These are phyloP conservation scores for Selaginella moellendorffii DNA, from an alignment of 75 land plant genomes.

Conservation along the genomic window DNA sequence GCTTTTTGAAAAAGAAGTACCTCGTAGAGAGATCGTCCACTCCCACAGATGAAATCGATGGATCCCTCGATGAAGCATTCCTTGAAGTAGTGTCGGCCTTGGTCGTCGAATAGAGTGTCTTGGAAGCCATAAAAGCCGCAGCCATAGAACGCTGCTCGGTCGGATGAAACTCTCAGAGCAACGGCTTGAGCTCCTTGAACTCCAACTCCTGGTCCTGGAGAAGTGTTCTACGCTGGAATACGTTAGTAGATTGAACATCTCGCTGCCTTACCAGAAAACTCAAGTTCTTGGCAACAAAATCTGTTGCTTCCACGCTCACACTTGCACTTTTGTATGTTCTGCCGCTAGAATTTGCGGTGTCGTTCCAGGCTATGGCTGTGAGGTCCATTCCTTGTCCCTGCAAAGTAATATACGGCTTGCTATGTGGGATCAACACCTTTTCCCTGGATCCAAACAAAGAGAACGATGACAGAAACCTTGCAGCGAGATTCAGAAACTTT, in stretches of 20 bases:
- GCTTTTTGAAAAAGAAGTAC: constrained; percentile 11
- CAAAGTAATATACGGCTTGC: constrained; percentile 57
- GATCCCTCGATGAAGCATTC: constrained; percentile 78
- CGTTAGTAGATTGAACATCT: not conserved
- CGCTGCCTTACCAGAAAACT: constrained; percentile 54
- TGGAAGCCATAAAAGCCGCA: constrained; percentile 78
- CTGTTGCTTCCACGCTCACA: constrained; percentile 41
- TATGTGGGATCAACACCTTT: constrained; percentile 51
- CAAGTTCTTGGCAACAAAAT: constrained; percentile 76
- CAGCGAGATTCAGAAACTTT: not conserved
- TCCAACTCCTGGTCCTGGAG: constrained; percentile 64
- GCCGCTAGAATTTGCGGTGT: constrained; percentile 56
- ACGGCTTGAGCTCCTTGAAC: constrained; percentile 73
- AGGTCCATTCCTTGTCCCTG: constrained; percentile 69
- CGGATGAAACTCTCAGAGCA: constrained; percentile 55
- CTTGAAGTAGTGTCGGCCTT: constrained; percentile 61
- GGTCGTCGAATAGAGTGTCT: constrained; percentile 75
- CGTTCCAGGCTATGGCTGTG: constrained; percentile 67
- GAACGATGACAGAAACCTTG: not conserved
- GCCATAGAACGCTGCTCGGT: constrained; percentile 63
- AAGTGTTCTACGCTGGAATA: constrained; percentile 40
- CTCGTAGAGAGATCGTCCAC: constrained; percentile 65
- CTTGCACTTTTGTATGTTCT: constrained; percentile 69
- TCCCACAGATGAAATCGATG: constrained; percentile 83
- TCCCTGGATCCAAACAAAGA: constrained; percentile 30